Evolutionary conservation across 2,329 filamentous ascomycete species (phyloP).

Genomic region (Neonectria coccinea): DNA sequence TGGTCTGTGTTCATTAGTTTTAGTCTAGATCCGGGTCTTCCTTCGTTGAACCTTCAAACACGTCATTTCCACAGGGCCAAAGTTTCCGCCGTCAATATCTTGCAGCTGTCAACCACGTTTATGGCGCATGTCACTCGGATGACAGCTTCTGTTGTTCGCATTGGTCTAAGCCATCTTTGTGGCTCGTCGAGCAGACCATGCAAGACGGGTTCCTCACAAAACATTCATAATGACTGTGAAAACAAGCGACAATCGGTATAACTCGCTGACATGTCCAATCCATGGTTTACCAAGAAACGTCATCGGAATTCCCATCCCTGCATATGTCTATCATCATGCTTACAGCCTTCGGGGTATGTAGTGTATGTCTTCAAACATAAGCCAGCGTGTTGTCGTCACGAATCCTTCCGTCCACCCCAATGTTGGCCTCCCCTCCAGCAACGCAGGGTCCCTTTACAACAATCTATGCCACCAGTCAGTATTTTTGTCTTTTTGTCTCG

Average conservation of each 20-base stretch:
- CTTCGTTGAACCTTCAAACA: not conserved
- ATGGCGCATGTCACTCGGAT: not conserved
- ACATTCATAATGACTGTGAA: not conserved
- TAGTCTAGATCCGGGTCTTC: not conserved
- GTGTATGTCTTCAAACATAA: conserved; percentile 53
- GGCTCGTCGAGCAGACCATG: no score
- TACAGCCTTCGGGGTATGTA: not conserved
- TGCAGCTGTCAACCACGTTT: not conserved
- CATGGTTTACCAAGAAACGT: conserved; percentile 8
- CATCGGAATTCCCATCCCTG: conserved; percentile 3
- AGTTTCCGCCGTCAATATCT: not conserved
- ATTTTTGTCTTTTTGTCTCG: not conserved
- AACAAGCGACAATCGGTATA: not conserved
- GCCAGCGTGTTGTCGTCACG: conserved; percentile 80
- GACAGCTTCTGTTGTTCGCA: not conserved
- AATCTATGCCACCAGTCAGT: conserved; percentile 62
- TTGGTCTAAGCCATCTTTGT: not conserved
- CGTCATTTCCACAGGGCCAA: not conserved
- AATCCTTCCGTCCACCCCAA: conserved; percentile 75
- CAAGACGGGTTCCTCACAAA: no score
- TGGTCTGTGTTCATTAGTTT: not conserved
- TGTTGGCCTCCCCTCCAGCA: conserved; percentile 70
- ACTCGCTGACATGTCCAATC: conserved; percentile 11
- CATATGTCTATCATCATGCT: conserved; percentile 16
- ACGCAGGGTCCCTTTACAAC: conserved; percentile 80